phyloP scores from a whole-genome alignment of 768 basidiomycete species.

The Auricularia cornea region DNA sequence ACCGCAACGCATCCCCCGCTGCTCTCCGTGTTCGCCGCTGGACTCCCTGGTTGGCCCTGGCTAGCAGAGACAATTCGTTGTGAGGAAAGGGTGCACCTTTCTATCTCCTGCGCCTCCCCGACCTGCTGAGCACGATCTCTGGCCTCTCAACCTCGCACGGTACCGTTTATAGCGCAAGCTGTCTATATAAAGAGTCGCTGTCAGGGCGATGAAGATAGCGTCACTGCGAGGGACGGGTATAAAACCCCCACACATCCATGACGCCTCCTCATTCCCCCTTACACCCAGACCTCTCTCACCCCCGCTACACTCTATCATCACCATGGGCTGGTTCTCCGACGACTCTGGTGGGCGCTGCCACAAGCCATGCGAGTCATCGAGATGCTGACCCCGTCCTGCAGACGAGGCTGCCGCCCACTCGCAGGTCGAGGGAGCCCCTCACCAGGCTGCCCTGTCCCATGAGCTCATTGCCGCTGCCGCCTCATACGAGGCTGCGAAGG shows the following conservation, averaged over 20 bases:
- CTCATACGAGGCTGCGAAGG: slow-evolving; percentile 5
- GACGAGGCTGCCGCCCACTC: background rate
- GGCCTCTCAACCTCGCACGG: no score
- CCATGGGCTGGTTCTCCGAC: background rate
- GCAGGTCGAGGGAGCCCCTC: background rate
- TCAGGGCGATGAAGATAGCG: background rate
- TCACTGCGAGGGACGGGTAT: background rate
- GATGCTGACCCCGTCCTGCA: background rate
- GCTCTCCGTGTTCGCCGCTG: no score
- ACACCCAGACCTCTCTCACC: background rate
- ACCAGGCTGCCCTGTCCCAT: background rate
- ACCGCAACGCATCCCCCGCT: no score
- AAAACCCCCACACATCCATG: background rate
- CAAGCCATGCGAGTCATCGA: background rate
- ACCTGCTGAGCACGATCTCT: no score
- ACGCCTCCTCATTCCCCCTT: background rate
- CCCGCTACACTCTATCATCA: background rate
- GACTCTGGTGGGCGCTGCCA: background rate
- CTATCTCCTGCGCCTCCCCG: no score
- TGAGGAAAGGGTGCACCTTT: no score
- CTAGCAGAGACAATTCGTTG: no score
- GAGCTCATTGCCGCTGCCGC: slow-evolving; percentile 8
- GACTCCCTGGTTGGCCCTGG: no score
- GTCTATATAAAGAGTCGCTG: background rate
- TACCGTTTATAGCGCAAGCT: background rate